Conservation (phyloP, 2,329 filamentous ascomycete species). For the Botrytis hyacinthi region DNA sequence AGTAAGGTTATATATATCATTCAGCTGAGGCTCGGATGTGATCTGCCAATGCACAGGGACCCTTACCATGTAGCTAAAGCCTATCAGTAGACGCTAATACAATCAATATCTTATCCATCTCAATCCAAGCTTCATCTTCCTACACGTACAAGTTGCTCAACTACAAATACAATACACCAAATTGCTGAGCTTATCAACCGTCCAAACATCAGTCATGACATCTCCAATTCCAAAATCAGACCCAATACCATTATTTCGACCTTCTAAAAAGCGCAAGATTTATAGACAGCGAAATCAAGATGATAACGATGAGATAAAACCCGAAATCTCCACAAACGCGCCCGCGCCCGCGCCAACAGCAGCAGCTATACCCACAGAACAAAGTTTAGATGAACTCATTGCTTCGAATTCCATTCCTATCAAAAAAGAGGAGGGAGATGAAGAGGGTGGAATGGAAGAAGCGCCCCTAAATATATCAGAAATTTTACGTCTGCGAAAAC, state of each 20-base stretch:
- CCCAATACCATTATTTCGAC: constrained; percentile 46
- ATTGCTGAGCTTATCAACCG: neutral
- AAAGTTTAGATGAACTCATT: constrained; percentile 38
- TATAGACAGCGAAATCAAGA: constrained; percentile 51
- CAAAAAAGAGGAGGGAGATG: constrained; percentile 23
- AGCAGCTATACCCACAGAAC: constrained; percentile 15
- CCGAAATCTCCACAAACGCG: constrained; percentile 17
- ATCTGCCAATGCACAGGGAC: neutral
- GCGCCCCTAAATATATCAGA: constrained; percentile 45
- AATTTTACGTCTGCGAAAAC: constrained; percentile 52
- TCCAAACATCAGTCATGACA: constrained; percentile 16
- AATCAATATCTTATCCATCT: neutral
- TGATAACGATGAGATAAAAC: constrained; percentile 32
- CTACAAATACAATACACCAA: neutral
- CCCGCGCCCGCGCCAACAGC: constrained; percentile 23
- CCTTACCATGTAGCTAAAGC: neutral
- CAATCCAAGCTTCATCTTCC: neutral
- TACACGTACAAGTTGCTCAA: neutral
- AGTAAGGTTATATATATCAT: neutral
- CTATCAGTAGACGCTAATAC: constrained; percentile 7
- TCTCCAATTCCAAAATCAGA: constrained; percentile 14
- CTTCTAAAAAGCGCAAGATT: constrained; percentile 58
- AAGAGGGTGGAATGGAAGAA: constrained; percentile 40
- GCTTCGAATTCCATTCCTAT: constrained; percentile 24
- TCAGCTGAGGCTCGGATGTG: neutral